Percentiles rank a stretch among this genome's conserved stretches.
These are phyloP conservation scores for Microbotryomycetes sp. DNA, from an alignment of 1,284 basidiomycete species.

Conservation along the genomic window DNA sequence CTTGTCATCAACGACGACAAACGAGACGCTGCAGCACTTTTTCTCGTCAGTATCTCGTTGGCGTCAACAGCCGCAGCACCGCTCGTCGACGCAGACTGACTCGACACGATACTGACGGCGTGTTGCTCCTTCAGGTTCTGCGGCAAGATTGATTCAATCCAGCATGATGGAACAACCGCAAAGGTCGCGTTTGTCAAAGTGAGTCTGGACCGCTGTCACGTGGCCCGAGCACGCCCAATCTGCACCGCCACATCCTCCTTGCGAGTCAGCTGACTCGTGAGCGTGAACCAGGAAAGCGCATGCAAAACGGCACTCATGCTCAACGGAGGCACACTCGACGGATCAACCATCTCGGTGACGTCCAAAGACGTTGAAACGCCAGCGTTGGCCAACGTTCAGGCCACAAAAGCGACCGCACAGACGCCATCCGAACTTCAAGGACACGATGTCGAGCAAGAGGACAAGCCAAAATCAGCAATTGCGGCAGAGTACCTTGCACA, in stretches of 20 bases:
- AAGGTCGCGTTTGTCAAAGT: conserved; percentile 51
- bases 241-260: not conserved
- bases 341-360: conserved; percentile 53
- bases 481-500: conserved; percentile 82
- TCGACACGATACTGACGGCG: too few species aligned
- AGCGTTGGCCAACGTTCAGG: conserved; percentile 48
- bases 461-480: conserved; percentile 75
- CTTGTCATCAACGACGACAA: conserved; percentile 48
- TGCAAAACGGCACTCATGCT: conserved; percentile 65
- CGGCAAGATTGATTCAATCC: conserved; percentile 51
- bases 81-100: not conserved
- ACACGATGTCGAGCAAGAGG: conserved; percentile 58
- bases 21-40: conserved; percentile 60
- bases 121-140: too few species aligned
- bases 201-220: not conserved
- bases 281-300: conserved; percentile 50
- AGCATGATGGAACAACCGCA: conserved; percentile 45
- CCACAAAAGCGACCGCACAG: conserved; percentile 31
- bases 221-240: too few species aligned
- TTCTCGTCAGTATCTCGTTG: conserved; percentile 44
- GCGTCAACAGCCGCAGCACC: not conserved
- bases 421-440: conserved; percentile 37
- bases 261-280: not conserved
- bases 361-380: conserved; percentile 54
- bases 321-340: conserved; percentile 63